Base-by-base conservation (phyloP, 352 stramenopile genomes). In the Aphanomyces cochlioides region DNA sequence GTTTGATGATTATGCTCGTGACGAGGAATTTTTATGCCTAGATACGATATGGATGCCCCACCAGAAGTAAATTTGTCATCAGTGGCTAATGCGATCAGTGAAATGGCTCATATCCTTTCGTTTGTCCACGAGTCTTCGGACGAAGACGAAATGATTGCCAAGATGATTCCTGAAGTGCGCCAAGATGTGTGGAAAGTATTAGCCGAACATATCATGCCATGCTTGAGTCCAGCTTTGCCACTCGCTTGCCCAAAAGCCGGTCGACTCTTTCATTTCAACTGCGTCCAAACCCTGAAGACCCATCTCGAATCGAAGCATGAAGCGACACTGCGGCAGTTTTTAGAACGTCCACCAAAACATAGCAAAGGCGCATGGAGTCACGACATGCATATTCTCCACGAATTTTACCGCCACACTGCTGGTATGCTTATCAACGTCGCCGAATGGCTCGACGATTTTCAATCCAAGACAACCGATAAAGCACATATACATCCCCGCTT, bases 401-500 rank as follows among this genome's bases (percentile, higher is more conserved):
- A 85, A 40, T 85, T 90, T 58, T 93, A 93, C 65, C 76, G 84
- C 15, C 84, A 92, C 67, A 89, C 75, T 40, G 73, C 83, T 0
- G 83, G 81, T 40, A 77, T 85, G 19, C 78, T 81, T 10, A 61
- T 93, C 58, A 87, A 78, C 61, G 69, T 92, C 47, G 67, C 67
- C 38, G 85, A 92, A 41, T 93, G 85, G 85, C 89, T 83, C 58
- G 79, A 82, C 17, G 78, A 78, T 39, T 93, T 92, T 36, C 72
- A 60, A 41, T 79, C 37, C 54, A 85, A 64, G 47, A 78, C 75
- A 57, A 21, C 37, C 39, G 57, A 13, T 7, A 72, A 5, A 34
- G n/a, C 34, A 19, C 38, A 79, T 28, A 74, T 84, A 8, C 87
- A 90, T 39, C 82, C 83, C 63, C 78, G 84, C 1, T 93, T 93